Evolutionary conservation across 1,284 basidiomycete species (phyloP).

Genomic region (Veloboletus limbatus): DNA sequence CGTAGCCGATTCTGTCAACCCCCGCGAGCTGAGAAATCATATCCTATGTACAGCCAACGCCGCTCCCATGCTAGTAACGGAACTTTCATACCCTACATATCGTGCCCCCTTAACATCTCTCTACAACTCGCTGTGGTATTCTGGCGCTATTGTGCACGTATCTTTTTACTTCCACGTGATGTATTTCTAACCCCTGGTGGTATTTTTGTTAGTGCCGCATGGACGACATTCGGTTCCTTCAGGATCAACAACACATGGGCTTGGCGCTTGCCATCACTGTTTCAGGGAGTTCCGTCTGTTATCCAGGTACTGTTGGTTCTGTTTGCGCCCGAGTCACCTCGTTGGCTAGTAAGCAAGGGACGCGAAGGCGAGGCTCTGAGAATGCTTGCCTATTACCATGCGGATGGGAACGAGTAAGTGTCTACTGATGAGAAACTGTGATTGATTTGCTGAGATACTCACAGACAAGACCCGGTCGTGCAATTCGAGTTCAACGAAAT

Average conservation of each 20-base stretch:
- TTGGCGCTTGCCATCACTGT: conserved; percentile 70
- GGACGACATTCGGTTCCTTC: conserved; percentile 74
- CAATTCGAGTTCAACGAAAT: conserved; percentile 77
- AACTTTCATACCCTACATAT: conserved; percentile 74
- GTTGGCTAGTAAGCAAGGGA: conserved; percentile 68
- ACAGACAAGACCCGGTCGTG: conserved; percentile 36
- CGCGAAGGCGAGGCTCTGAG: conserved; percentile 55
- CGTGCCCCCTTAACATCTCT: conserved; percentile 69
- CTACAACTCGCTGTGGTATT: conserved; percentile 80
- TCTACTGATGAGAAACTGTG: no score
- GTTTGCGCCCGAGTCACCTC: conserved; percentile 69
- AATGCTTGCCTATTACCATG: conserved; percentile 4
- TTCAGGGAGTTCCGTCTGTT: conserved; percentile 52
- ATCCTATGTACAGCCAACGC: conserved; percentile 51
- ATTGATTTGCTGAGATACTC: no score
- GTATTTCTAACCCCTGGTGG: background rate
- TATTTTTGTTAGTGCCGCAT: conserved; percentile 52
- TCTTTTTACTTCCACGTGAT: background rate
- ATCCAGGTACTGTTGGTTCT: conserved; percentile 58
- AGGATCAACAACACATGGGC: conserved; percentile 63
- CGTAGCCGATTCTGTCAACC: background rate
- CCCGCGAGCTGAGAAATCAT: background rate
- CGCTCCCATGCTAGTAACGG: conserved; percentile 73
- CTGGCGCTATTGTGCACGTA: conserved; percentile 66
- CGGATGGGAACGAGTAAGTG: conserved; percentile 1